Evolutionary conservation across 352 stramenopile species (phyloP).

Genomic region (Phytophthora pseudosyringae): DNA sequence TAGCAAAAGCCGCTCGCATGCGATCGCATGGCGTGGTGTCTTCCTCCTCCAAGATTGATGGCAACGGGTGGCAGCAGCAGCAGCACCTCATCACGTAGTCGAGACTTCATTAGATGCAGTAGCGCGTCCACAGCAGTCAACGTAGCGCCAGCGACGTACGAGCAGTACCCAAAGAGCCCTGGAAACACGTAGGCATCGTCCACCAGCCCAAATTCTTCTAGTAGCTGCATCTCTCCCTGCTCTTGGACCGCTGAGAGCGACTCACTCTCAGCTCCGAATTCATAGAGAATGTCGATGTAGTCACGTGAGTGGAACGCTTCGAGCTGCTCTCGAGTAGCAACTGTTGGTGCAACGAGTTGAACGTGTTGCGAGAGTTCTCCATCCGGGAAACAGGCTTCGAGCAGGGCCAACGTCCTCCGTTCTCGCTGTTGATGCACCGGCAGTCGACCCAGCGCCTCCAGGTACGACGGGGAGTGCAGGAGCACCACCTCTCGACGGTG

Average conservation of each 20-base stretch:
- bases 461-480: slow-evolving; percentile 23
- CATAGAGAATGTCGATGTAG: slow-evolving; percentile 10
- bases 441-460: slow-evolving; percentile 37
- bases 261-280: slow-evolving; percentile 1
- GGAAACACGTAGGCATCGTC: slow-evolving; percentile 68
- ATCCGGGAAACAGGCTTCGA: slow-evolving; percentile 27
- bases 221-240: slow-evolving; percentile 3
- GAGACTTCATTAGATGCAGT: slow-evolving; percentile 31
- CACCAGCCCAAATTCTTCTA: slow-evolving; percentile 56
- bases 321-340: slow-evolving; percentile 37
- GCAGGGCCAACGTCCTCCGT: slow-evolving; percentile 52
- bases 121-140: slow-evolving; percentile 67
- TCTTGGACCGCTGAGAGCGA: neutral
- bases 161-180: slow-evolving; percentile 66
- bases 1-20: slow-evolving; percentile 96
- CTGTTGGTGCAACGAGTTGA: slow-evolving; percentile 44
- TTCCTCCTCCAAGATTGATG: slow-evolving; percentile 97
- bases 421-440: slow-evolving; percentile 49
- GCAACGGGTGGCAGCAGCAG: slow-evolving; percentile 55
- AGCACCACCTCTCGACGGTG: slow-evolving; percentile 7
- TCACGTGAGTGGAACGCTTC: slow-evolving; percentile 42
- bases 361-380: slow-evolving; percentile 27
- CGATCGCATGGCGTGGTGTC: slow-evolving; percentile 98
- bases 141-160: slow-evolving; percentile 57
- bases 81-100: neutral